A percentile compares a stretch with the other conserved stretches of the same genome.
These are phyloP conservation scores for Fomitopsis palustris DNA, from an alignment of 1,284 basidiomycete species.

Conservation along the genomic window DNA sequence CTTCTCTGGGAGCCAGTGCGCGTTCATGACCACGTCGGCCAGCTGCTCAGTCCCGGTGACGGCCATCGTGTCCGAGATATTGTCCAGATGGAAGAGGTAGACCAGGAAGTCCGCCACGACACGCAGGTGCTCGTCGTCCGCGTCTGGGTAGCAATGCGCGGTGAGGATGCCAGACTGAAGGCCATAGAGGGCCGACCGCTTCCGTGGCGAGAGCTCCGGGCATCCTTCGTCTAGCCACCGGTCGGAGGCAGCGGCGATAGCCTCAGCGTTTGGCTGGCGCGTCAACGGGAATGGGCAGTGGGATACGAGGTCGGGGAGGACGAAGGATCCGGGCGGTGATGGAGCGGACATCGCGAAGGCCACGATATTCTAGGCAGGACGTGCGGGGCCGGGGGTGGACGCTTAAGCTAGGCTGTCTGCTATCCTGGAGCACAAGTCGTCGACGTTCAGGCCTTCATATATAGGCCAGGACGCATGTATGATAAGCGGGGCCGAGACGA, in stretches of 20 bases:
- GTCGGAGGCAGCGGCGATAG: slow-evolving; percentile 51
- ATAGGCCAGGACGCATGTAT: background rate
- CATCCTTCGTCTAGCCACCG: slow-evolving; percentile 59
- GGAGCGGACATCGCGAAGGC: background rate
- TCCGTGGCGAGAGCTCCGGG: slow-evolving; percentile 36
- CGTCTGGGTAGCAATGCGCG: slow-evolving; percentile 58
- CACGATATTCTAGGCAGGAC: background rate
- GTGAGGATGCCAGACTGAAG: slow-evolving; percentile 66
- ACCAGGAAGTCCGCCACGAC: slow-evolving; percentile 45
- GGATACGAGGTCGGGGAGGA: slow-evolving; percentile 62
- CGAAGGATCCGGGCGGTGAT: slow-evolving; percentile 31
- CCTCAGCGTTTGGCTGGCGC: slow-evolving; percentile 52
- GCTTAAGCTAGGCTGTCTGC: background rate
- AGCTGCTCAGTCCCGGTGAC: slow-evolving; percentile 28
- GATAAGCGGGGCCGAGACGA: background rate
- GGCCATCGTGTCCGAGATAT: slow-evolving; percentile 36
- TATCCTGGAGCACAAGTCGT: background rate
- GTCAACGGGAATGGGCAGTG: slow-evolving; percentile 54
- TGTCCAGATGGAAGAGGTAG: slow-evolving; percentile 37
- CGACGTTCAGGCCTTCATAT: background rate
- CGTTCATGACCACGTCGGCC: slow-evolving; percentile 35
- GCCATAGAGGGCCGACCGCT: slow-evolving; percentile 48
- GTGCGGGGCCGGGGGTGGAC: background rate
- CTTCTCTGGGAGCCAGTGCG: slow-evolving; percentile 31
- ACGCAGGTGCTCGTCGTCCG: slow-evolving; percentile 51